A percentile compares a stretch with the other conserved stretches of the same genome.
These are phyloP conservation scores for Phaeolepiota aurea DNA, from an alignment of 768 basidiomycete species.

Conservation along the genomic window DNA sequence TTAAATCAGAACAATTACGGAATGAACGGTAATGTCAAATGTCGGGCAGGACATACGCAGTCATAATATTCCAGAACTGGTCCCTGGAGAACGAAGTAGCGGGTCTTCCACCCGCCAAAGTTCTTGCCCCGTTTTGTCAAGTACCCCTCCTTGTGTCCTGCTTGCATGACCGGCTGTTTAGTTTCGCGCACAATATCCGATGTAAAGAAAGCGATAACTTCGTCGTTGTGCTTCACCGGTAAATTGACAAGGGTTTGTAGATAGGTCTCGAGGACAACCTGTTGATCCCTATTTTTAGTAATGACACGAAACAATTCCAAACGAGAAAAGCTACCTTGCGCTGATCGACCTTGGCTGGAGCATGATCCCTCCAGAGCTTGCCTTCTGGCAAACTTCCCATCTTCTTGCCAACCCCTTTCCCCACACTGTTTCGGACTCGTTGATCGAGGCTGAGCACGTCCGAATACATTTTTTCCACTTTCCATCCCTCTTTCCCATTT, in stretches of 20 bases:
- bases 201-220: slow-evolving; percentile 87
- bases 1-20: slow-evolving; percentile 9
- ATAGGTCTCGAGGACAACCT: slow-evolving; percentile 80
- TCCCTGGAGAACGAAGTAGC: slow-evolving; percentile 91
- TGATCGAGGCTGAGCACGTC: slow-evolving; percentile 88
- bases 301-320: slow-evolving; percentile 3
- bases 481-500: slow-evolving; percentile 65
- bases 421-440: slow-evolving; percentile 57
- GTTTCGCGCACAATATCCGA: slow-evolving; percentile 78
- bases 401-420: slow-evolving; percentile 68
- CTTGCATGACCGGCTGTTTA: slow-evolving; percentile 68
- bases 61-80: slow-evolving; percentile 93
- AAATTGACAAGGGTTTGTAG: slow-evolving; percentile 76
- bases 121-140: slow-evolving; percentile 95
- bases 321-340: slow-evolving; percentile 58
- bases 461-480: slow-evolving; percentile 88
- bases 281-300: slow-evolving; percentile 7
- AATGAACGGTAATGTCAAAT: slow-evolving; percentile 6
- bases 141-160: slow-evolving; percentile 90
- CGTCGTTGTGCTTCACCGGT: slow-evolving; percentile 80
- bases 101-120: slow-evolving; percentile 96
- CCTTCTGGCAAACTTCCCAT: slow-evolving; percentile 83
- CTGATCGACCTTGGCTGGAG: slow-evolving; percentile 94
- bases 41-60: slow-evolving; percentile 52
- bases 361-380: slow-evolving; percentile 93